Evolutionary conservation across 768 basidiomycete species (phyloP).

Genomic region (Pleurotus sapidus): DNA sequence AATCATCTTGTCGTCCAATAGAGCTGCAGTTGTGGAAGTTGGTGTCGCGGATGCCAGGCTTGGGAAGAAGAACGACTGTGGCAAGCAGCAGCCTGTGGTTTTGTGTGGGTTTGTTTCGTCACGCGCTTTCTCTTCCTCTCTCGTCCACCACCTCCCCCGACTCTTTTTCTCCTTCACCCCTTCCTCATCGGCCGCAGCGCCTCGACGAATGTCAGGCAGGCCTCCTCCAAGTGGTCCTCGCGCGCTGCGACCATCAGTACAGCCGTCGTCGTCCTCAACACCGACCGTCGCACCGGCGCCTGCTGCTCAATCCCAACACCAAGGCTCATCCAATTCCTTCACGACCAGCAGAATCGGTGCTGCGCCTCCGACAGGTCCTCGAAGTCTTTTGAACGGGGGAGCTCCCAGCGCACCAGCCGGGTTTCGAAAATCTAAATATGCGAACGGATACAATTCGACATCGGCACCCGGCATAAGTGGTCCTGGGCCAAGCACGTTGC

Average conservation of each 20-base stretch:
- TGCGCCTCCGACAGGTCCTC: slow-evolving; percentile 63
- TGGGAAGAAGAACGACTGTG: background rate
- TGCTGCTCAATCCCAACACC: slow-evolving; percentile 17
- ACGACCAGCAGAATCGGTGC: slow-evolving; percentile 42
- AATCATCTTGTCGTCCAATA: too few relatives aligned
- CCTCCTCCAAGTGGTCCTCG: slow-evolving; percentile 74
- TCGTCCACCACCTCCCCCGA: slow-evolving; percentile 11
- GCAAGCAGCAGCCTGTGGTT: slow-evolving; percentile 20
- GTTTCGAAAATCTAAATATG: slow-evolving; percentile 34
- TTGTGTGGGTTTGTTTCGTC: slow-evolving; percentile 26
- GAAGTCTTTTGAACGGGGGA: slow-evolving; percentile 48
- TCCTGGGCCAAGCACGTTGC: slow-evolving; percentile 18
- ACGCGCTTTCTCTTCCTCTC: slow-evolving; percentile 20
- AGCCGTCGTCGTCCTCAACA: slow-evolving; percentile 31
- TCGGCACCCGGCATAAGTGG: slow-evolving; percentile 10
- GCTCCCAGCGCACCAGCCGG: slow-evolving; percentile 20
- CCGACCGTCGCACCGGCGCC: slow-evolving; percentile 29
- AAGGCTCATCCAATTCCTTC: slow-evolving; percentile 15
- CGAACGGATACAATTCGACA: slow-evolving; percentile 33
- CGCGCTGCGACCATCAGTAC: slow-evolving; percentile 54
- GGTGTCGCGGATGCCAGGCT: too few relatives aligned
- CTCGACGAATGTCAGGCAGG: slow-evolving; percentile 65
- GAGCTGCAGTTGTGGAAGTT: too few relatives aligned
- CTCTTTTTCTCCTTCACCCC: slow-evolving; percentile 10
- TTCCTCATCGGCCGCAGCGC: slow-evolving; percentile 12